Conservation (phyloP, 495 filamentous ascomycete species). For the Physcia stellaris region DNA sequence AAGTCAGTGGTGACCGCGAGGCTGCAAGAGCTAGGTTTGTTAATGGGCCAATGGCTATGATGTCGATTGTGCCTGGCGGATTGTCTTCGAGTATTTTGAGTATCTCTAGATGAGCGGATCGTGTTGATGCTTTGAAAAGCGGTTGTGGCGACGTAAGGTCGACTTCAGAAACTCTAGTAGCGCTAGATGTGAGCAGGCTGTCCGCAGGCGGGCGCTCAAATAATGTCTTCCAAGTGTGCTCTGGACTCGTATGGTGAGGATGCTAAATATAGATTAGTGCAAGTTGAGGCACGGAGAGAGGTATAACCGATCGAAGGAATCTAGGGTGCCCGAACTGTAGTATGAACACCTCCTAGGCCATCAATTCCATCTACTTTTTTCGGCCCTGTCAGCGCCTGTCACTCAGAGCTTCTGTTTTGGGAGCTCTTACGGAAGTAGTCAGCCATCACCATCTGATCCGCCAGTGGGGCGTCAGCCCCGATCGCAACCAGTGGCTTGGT, state of each 20-base stretch:
- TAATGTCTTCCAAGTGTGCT: constrained; percentile 71
- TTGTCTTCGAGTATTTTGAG: constrained; percentile 65
- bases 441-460: constrained; percentile 67
- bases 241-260: constrained; percentile 63
- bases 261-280: constrained; percentile 39
- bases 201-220: constrained; percentile 45
- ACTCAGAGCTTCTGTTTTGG: too few species aligned
- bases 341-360: constrained; percentile 83
- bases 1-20: constrained; percentile 68
- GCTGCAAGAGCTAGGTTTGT: constrained; percentile 87
- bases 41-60: constrained; percentile 79
- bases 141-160: constrained; percentile 25
- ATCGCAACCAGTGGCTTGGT: constrained; percentile 74
- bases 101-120: constrained; percentile 68
- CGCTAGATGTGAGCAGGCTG: constrained; percentile 24
- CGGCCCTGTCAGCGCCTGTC: too few species aligned
- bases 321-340: too few species aligned
- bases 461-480: constrained; percentile 72
- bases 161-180: constrained; percentile 20
- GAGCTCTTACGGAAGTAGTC: constrained; percentile 82
- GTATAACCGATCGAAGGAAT: too few species aligned
- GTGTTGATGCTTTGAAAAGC: constrained; percentile 59
- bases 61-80: constrained; percentile 68
- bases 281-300: neutral
- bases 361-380: constrained; percentile 78